Conservation (phyloP, 1,284 basidiomycete genomes). For the Microbotryum silenes-acaulis region DNA sequence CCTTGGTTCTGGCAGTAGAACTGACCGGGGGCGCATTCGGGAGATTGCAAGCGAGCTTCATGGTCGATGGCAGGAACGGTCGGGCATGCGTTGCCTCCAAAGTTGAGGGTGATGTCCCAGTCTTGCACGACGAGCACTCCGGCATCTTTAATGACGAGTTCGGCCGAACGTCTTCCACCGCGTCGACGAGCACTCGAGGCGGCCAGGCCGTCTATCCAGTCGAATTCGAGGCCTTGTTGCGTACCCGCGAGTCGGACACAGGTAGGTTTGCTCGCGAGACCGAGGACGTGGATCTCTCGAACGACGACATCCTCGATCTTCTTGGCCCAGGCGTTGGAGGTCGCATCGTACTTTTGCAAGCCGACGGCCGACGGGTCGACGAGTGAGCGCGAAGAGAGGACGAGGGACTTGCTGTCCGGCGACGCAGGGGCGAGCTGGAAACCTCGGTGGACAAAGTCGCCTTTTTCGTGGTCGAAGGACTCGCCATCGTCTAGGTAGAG, state of each 20-base stretch:
- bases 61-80: conserved; percentile 16
- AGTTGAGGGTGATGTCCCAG: conserved; percentile 31
- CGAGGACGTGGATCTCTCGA: conserved; percentile 71
- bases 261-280: conserved; percentile 55
- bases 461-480: conserved; percentile 66
- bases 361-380: conserved; percentile 48
- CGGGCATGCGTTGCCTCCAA: conserved; percentile 12
- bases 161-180: conserved; percentile 10
- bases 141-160: conserved; percentile 30
- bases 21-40: conserved; percentile 26
- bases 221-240: conserved; percentile 29
- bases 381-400: conserved; percentile 50
- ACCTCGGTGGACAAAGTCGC: conserved; percentile 73
- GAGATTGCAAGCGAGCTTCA: conserved; percentile 24
- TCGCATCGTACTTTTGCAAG: conserved; percentile 37
- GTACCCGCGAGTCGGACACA: conserved; percentile 30
- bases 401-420: conserved; percentile 45
- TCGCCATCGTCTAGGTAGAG: conserved; percentile 95
- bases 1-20: conserved; percentile 89
- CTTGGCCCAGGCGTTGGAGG: conserved; percentile 59
- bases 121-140: conserved; percentile 23
- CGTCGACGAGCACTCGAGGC: conserved; percentile 26
- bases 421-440: conserved; percentile 51
- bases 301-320: conserved; percentile 60
- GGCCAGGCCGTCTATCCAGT: conserved; percentile 33